These are phyloP conservation scores for Phlyctochytrium arcticum DNA, from an alignment of 192 early-diverging fungal species.

Conservation along the genomic window DNA sequence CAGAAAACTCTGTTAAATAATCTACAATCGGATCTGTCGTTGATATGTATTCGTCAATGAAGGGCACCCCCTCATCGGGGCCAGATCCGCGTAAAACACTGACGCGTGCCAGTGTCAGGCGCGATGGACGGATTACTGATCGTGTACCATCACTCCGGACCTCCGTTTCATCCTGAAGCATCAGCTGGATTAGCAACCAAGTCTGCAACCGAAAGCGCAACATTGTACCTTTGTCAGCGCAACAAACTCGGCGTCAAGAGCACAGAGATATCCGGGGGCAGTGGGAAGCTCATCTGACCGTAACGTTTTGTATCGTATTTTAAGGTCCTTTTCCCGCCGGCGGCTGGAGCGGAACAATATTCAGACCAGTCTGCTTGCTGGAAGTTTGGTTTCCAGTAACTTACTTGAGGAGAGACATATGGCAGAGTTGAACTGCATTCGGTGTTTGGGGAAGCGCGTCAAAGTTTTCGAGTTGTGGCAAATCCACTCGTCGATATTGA, in stretches of 20 bases:
- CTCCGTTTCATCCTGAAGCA: constrained; percentile 78
- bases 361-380: background rate
- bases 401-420: constrained; percentile 60
- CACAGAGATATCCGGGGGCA: constrained; percentile 60
- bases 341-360: constrained; percentile 20
- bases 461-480: constrained; percentile 48
- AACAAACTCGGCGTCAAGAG: constrained; percentile 97
- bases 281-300: constrained; percentile 56
- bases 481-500: constrained; percentile 61
- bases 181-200: no score
- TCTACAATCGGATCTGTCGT: constrained; percentile 83
- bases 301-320: constrained; percentile 47
- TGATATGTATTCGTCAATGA: constrained; percentile 96
- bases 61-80: constrained; percentile 67
- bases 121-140: constrained; percentile 72
- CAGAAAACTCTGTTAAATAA: constrained; percentile 90
- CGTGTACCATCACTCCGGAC: constrained; percentile 90
- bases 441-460: constrained; percentile 33
- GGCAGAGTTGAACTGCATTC: constrained; percentile 49
- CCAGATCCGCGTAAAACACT: constrained; percentile 83
- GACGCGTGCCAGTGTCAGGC: constrained; percentile 82
- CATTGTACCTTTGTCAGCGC: constrained; percentile 55
- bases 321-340: constrained; percentile 32
- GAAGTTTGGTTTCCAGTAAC: background rate
- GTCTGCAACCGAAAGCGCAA: background rate